Conservation (phyloP, 208 protist genomes). For the Chromosphaera perkinsii region DNA sequence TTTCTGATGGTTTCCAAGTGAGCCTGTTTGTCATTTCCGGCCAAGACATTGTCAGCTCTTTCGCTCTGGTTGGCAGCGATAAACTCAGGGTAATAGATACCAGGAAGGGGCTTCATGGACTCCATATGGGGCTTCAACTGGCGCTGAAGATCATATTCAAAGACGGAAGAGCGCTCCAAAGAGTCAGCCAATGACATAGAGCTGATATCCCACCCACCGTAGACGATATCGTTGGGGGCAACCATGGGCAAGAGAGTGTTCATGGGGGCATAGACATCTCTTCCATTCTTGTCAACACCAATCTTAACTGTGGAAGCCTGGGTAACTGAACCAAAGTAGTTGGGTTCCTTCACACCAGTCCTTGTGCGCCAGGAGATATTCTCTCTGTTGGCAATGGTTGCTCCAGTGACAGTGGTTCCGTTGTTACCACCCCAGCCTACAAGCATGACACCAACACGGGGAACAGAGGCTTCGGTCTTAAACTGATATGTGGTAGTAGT, state of each 20-base stretch:
- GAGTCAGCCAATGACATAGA: constrained; percentile 80
- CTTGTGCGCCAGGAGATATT: constrained; percentile 85
- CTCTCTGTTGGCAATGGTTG: constrained; percentile 86
- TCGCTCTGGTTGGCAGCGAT: constrained; percentile 94
- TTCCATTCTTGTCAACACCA: constrained; percentile 72
- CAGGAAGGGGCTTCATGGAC: constrained; percentile 80
- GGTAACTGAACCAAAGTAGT: constrained; percentile 94
- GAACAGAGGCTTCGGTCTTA: constrained; percentile 74
- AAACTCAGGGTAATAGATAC: constrained; percentile 92
- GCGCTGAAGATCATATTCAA: constrained; percentile 83
- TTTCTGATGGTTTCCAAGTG: constrained; percentile 81
- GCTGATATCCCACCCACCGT: constrained; percentile 97
- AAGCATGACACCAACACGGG: constrained; percentile 63
- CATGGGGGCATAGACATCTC: constrained; percentile 84
- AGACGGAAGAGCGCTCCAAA: constrained; percentile 85
- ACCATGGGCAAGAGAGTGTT: constrained; percentile 89
- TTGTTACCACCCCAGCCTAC: constrained; percentile 97
- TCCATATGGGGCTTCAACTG: constrained; percentile 75
- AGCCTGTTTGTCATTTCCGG: constrained; percentile 73
- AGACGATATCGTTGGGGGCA: constrained; percentile 88
- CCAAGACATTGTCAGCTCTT: constrained; percentile 90
- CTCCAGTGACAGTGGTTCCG: constrained; percentile 92
- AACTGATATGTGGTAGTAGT: constrained; percentile 65
- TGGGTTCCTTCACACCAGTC: constrained; percentile 74
- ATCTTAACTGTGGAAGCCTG: constrained; percentile 89